phyloP scores from a whole-genome alignment of 345 rosid species.

The Sisymbrium altissimum region DNA sequence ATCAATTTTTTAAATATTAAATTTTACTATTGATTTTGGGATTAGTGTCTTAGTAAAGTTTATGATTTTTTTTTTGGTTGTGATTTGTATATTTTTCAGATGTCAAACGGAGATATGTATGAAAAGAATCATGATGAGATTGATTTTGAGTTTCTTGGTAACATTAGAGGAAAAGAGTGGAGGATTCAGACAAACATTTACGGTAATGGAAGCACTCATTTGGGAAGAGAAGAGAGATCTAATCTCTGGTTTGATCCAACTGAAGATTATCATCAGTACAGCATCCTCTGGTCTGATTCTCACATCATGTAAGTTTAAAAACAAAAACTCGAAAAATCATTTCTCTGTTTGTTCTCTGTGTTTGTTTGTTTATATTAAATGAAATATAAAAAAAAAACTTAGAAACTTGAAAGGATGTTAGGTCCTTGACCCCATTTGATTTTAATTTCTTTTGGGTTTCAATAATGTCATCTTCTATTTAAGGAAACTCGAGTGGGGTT shows the following conservation, averaged over 20 bases:
- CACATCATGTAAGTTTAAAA: conserved; percentile 67
- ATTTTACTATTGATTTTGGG: neutral
- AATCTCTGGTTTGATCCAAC: conserved; percentile 98
- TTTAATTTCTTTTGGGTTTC: neutral
- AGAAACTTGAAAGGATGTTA: conserved; percentile 14
- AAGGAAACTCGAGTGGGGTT: conserved; percentile 30
- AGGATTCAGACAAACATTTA: conserved; percentile 96
- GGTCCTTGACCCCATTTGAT: conserved; percentile 20
- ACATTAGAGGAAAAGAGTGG: conserved; percentile 97
- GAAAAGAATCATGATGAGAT: conserved; percentile 98
- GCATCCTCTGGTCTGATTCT: conserved; percentile 90
- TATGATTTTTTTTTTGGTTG: neutral
- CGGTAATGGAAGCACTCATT: conserved; percentile 87
- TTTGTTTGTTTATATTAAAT: neutral
- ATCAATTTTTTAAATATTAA: neutral
- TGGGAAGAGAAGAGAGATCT: conserved; percentile 94
- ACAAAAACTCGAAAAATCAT: neutral
- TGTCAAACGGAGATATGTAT: conserved; percentile 93
- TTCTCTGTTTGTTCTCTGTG: neutral
- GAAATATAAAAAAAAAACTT: neutral
- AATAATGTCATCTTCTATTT: conserved; percentile 21
- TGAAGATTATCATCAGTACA: conserved; percentile 89
- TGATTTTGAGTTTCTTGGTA: conserved; percentile 97
- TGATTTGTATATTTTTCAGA: conserved; percentile 40
- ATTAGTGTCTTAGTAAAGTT: neutral